Evolutionary conservation across 1,284 basidiomycete species (phyloP), one percentile per base, ranked within the genome.

Genomic region (Naganishia sp.): DNA sequence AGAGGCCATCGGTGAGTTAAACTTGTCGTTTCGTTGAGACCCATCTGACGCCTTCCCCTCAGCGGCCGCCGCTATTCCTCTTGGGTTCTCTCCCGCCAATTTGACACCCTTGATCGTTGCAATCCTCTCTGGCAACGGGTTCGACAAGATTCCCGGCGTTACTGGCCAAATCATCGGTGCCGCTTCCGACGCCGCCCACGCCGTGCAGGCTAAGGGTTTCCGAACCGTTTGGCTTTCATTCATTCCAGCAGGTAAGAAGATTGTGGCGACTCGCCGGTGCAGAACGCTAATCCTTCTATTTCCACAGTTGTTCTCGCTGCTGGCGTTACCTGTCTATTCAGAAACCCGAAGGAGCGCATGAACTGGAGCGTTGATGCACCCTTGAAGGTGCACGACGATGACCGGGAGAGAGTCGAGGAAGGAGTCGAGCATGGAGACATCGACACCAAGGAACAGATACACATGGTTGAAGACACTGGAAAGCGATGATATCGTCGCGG

Each of bases 321-420:
- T 10, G 23, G 18, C 18, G 21, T 49, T 17, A 62, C 60, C 10
- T 50, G 47, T 15, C 47, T 62, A 18, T 62, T 62, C 49, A 41
- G 32, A 23, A 62, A 62, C 47, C 60, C 60, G 10, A 35, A 32
- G 17, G 60, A 62, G 35, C 28, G 60, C 21, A 62, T 62, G 60
- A 62, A 41, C 35, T 62, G 60, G 60, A 52, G 32, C 32, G 60
- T 62, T 7, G 60, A 52, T 28, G 47, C 54, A 25, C 54, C 54
- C 13, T 45, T 56, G 23, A 43, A 39, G 17, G 17, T 45, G 23
- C 54, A 56, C 28, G n/a, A 31, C 39, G 39, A 56, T 18, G 54
- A 56, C 25, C n/a, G 28, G 39, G 41, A 43, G 41, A 56, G 45
- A 11, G 42, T 56, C 18, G 41, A 25, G 35, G 42, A 56, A n/a